Conservation (phyloP, 345 rosid genomes). For the Noccaea bulbosa region DNA sequence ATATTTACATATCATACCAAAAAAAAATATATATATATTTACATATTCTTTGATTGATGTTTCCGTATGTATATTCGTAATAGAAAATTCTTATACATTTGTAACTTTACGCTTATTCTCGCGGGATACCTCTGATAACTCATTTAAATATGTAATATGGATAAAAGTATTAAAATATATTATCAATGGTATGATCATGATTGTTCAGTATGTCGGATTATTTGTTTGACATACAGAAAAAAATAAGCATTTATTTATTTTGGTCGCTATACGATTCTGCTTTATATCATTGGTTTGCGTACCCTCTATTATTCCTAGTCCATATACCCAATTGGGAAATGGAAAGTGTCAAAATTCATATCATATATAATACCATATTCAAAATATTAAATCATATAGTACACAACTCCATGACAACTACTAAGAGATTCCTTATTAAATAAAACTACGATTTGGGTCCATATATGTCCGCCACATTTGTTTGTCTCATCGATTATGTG, state of each 20-base stretch:
- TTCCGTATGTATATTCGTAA: neutral
- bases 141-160: no score
- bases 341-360: constrained; percentile 40
- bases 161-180: neutral
- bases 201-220: constrained; percentile 4
- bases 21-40: no score
- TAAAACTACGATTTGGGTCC: constrained; percentile 47
- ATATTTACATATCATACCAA: no score
- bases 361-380: constrained; percentile 26
- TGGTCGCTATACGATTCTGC: neutral
- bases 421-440: constrained; percentile 25
- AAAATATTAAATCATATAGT: constrained; percentile 25
- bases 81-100: neutral
- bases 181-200: neutral
- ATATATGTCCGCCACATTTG: constrained; percentile 62
- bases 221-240: neutral
- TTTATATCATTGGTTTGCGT: constrained; percentile 26
- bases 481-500: constrained; percentile 36
- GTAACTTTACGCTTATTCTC: no score
- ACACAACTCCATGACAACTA: constrained; percentile 33
- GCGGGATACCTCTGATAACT: no score
- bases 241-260: neutral
- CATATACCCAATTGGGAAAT: constrained; percentile 67
- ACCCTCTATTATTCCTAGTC: constrained; percentile 52
- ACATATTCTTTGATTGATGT: no score